Evolutionary conservation across 805 yeast genomes (phyloP), one percentile per base, ranked within the genome.

Genomic region (Wickerhamiella vanderwaltii): DNA sequence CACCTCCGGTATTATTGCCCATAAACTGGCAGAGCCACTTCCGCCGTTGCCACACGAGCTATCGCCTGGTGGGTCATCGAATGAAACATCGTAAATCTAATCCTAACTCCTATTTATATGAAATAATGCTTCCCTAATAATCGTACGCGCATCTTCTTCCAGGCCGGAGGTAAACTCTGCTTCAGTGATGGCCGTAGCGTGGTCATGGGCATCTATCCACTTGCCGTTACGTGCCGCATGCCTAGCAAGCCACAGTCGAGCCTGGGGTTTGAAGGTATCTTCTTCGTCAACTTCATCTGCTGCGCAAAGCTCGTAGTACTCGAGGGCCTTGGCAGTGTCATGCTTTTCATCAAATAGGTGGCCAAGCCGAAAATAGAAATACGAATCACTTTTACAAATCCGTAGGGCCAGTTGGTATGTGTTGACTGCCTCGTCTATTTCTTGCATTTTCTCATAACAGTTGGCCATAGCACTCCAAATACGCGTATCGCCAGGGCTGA

Each of bases 381-480:
- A 49, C 1, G 75, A 65, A 46, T 73, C 85, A 45, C 63, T 65
- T 31, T 65, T 77, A 25, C 77, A 71, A 15, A 74, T 70, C 19
- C 64, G 58, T 19, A 82, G 61, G 0, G 95, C 95, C 52, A 86
- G 77, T 50, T 78, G 77, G 57, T 80, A 87, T 12, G 91, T 77
- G 54, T 78, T 80, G 19, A 86, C 71, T 0, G 96, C 77, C 48
- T 87, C 94, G 11, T 67, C 69, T 19, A 64, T 61, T 46, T 83
- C 79, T 18, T 73, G 74, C 28, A 86, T 68, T 53, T 82, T 82
- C 50, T 83, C 91, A 59, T 77, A 87, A 59, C 96, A 85, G 51
- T 79, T 77, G 0, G 87, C 97, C 32, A 88, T 68, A 0, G 97
- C 96, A 50, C 78, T 83, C 99, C 99, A 91, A 84, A 88, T 86